Evolutionary conservation across 352 stramenopile genomes (phyloP), one percentile per base, ranked within the genome.

Genomic region (Phytophthora rubi): DNA sequence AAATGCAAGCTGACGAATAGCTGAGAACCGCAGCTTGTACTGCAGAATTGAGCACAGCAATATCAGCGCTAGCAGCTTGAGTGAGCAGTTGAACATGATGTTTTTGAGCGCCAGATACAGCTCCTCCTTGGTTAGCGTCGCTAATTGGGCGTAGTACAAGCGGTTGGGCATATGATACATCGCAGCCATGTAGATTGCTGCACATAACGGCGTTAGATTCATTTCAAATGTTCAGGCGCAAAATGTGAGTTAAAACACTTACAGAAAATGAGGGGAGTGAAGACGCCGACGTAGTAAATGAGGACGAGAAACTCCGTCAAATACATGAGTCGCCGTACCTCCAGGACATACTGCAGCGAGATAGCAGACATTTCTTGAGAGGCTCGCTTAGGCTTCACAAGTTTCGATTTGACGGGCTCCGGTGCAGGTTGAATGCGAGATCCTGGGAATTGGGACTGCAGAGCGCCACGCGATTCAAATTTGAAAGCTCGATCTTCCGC

Each of bases 1-100:
- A 42, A 84, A 81, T 16, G 65, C 70, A 5, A 85, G 58, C 4
- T 82, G 71, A 5, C 70, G 53, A 16, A 82, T 35, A n/a, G 48
- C 45, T 26, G 62, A 67, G n/a, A 75, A 28, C 0, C 37, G 62
- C 16, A 75, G 37, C 18, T 71, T 64, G 39, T 37, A 39, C 45
- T 53, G 44, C 9, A 68, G 35, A 12, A 63, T 32, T 0, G 23
- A 61, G 30, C 57, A 61, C 1, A 75, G 48, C 26, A 59, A 6
- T 6, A 57, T 39, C 30, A 71, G 33, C 23, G 59, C 54, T 12
- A 76, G 2, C 3, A 76, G 26, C 64, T 76, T 62, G 30, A 70
- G 26, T 0, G 42, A 51, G 16, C 45, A 59, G 55, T 63, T 70
- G 9, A 73, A 54, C 53, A 71, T 39, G 13, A 66, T 33, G 26